Conservation (phyloP, 164 flowering plant genomes). For the Chimonanthus salicifolius region DNA sequence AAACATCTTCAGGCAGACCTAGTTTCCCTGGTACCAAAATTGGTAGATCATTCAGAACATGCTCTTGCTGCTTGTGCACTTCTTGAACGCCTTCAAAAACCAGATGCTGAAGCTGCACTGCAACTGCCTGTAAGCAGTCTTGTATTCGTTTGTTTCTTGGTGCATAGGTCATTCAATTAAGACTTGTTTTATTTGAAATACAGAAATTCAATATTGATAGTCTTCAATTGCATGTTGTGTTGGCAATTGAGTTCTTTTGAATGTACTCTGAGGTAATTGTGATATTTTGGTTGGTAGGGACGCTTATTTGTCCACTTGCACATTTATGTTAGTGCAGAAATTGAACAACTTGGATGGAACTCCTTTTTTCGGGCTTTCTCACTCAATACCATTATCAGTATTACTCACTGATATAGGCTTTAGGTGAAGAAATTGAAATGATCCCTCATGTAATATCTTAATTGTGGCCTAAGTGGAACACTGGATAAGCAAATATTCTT, state of each 20-base stretch:
- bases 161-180: neutral
- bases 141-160: neutral
- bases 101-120: slow-evolving; percentile 78
- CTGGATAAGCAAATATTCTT: neutral
- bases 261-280: neutral
- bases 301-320: neutral
- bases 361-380: neutral
- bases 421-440: neutral
- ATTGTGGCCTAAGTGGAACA: neutral
- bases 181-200: neutral
- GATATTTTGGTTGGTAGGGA: neutral
- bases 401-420: neutral
- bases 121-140: slow-evolving; percentile 58
- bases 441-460: neutral
- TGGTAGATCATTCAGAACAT: slow-evolving; percentile 98
- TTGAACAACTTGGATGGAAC: neutral
- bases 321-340: neutral
- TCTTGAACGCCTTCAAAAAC: slow-evolving; percentile 78
- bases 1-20: slow-evolving; percentile 89
- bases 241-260: neutral
- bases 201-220: neutral
- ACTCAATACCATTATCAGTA: neutral
- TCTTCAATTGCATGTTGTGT: slow-evolving; percentile 2
- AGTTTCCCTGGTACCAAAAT: slow-evolving; percentile 84
- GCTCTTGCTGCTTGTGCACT: slow-evolving; percentile 89